A percentile compares a stretch with the other conserved stretches of the same genome.
Evolutionary conservation across 768 basidiomycete species (phyloP).

Genomic region (Serendipita indica): DNA sequence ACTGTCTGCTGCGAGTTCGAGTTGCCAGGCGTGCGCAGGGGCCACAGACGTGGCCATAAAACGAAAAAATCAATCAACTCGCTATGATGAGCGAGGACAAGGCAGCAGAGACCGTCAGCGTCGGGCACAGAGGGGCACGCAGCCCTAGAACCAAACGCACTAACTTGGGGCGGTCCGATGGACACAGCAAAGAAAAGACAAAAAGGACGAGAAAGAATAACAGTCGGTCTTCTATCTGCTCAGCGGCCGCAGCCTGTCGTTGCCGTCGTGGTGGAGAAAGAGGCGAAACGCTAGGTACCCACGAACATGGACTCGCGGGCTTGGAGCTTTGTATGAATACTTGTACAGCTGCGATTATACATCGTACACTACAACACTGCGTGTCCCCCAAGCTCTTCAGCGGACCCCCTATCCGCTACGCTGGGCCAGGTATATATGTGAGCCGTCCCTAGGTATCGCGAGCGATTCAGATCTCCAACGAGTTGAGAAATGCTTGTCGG

Average conservation of each 20-base stretch:
- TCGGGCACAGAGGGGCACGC: neutral
- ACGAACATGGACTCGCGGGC: no score
- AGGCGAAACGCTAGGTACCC: neutral
- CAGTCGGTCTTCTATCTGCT: neutral
- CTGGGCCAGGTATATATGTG: no score
- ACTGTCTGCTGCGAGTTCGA: slow-evolving; percentile 1
- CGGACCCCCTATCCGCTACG: no score
- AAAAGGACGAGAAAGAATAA: slow-evolving; percentile 3
- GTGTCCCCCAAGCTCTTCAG: no score
- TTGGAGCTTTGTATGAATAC: no score
- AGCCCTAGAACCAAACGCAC: neutral
- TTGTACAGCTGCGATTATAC: no score
- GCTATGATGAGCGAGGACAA: neutral
- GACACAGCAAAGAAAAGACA: neutral
- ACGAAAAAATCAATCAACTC: slow-evolving; percentile 6
- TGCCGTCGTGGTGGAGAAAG: neutral
- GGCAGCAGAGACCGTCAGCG: neutral
- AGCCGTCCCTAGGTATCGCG: no score
- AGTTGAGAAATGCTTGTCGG: slow-evolving; percentile 23
- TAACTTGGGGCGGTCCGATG: neutral
- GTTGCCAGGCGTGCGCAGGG: neutral
- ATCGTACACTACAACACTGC: no score
- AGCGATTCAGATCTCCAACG: neutral
- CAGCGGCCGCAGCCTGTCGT: slow-evolving; percentile 2
- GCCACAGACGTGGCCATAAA: slow-evolving; percentile 7